A percentile compares a stretch with the other conserved stretches of the same genome.
These are phyloP conservation scores for Dorcoceras hygrometricum DNA, from an alignment of 257 asterid species.

Conservation along the genomic window DNA sequence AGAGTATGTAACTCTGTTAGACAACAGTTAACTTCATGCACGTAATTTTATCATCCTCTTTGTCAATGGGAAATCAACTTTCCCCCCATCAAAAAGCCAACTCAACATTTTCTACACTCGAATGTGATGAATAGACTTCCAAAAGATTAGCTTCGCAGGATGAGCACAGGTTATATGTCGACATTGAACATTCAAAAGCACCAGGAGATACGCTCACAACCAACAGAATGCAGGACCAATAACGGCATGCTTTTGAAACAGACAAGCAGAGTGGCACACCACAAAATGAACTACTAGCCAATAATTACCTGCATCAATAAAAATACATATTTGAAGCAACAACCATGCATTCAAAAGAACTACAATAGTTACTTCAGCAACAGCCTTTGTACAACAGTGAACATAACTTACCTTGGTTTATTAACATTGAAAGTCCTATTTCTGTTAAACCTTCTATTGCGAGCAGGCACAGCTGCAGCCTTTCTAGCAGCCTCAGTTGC, in stretches of 20 bases:
- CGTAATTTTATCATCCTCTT: constrained; percentile 9
- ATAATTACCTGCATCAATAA: constrained; percentile 59
- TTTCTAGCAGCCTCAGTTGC: constrained; percentile 75
- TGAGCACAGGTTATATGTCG: constrained; percentile 19
- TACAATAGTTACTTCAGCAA: constrained; percentile 3
- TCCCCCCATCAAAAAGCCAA: constrained; percentile 20
- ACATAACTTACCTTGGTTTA: constrained; percentile 54
- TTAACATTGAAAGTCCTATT: constrained; percentile 44
- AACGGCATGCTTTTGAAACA: constrained; percentile 30
- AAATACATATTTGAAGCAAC: neutral
- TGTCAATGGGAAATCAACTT: constrained; percentile 18
- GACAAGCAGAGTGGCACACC: constrained; percentile 34
- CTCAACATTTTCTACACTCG: constrained; percentile 22
- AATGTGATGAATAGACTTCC: constrained; percentile 27
- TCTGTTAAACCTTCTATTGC: constrained; percentile 47
- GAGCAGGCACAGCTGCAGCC: constrained; percentile 66
- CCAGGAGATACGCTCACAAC: constrained; percentile 26
- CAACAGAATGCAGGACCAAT: constrained; percentile 27
- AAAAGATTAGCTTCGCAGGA: constrained; percentile 19
- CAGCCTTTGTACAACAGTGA: constrained; percentile 3
- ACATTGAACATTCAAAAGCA: constrained; percentile 20
- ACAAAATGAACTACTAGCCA: constrained; percentile 42
- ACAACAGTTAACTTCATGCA: constrained; percentile 19
- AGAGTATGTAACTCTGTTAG: constrained; percentile 3
- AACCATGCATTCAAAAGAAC: neutral